Percentiles rank a stretch among this genome's conserved stretches.
Conservation (phyloP, 2,329 filamentous ascomycete genomes). For the Teratosphaeria viscida region DNA sequence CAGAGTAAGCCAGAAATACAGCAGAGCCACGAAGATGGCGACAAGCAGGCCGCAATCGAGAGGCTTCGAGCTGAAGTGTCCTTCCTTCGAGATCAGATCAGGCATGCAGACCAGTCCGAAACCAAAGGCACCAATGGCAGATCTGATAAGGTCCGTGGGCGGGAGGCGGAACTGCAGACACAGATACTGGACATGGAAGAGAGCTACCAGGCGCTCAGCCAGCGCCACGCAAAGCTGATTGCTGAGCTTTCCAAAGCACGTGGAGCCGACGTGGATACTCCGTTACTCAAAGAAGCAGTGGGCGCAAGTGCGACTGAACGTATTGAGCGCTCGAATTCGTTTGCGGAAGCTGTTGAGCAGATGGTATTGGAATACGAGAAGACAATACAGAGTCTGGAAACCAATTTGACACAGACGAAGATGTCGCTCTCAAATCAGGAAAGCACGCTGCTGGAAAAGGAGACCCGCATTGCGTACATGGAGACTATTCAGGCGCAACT, state of each 20-base stretch:
- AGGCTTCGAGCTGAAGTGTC: constrained; percentile 86
- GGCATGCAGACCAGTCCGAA: constrained; percentile 62
- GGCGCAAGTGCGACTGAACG: constrained; percentile 77
- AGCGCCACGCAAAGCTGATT: constrained; percentile 91
- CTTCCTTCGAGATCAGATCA: constrained; percentile 88
- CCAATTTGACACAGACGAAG: constrained; percentile 80
- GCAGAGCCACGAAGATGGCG: constrained; percentile 74
- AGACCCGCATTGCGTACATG: constrained; percentile 84
- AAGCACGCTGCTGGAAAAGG: constrained; percentile 78
- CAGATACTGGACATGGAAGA: constrained; percentile 88
- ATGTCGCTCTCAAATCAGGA: constrained; percentile 75
- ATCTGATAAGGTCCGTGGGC: constrained; percentile 45
- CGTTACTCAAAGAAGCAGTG: constrained; percentile 50
- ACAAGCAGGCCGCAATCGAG: constrained; percentile 90
- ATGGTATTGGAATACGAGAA: constrained; percentile 97
- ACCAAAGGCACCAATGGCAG: constrained; percentile 52
- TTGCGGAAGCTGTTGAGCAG: constrained; percentile 90
- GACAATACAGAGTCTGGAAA: constrained; percentile 88
- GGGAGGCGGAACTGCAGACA: constrained; percentile 84
- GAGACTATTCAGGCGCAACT: constrained; percentile 89
- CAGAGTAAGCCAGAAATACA: constrained; percentile 97
- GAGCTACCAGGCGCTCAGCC: constrained; percentile 82
- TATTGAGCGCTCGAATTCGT: constrained; percentile 87
- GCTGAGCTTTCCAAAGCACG: constrained; percentile 82
- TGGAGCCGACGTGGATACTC: constrained; percentile 52